Base-by-base conservation (phyloP, 1,139 yeast genomes). In the Lodderomyces theae region DNA sequence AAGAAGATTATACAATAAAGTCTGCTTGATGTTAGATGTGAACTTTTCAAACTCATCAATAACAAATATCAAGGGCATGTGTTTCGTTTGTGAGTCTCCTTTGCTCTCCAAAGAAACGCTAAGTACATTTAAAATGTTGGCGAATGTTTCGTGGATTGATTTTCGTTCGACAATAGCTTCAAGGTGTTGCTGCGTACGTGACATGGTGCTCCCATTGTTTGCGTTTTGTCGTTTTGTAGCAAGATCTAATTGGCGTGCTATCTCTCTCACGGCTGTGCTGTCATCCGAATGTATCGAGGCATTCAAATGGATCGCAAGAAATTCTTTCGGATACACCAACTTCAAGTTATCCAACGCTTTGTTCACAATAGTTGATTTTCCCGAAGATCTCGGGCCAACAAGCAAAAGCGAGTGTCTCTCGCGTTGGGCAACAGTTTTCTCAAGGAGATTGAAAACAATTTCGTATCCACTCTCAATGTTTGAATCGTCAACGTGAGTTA, bases 1-100 rank as follows among this genome's bases (percentile, higher is more conserved):
- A 56, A 94, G 84, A 35, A 94, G 64, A 52, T 89, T 92, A 60
- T 92, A 94, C 7, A 94, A 64, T 35, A 92, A 66, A 0, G 95
- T 85, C 58, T 92, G 98, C 44, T 87, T 80, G 34, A 77, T 72
- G 37, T 78, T 82, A 7, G 76, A 72, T 0, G 92, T 82, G 62
- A 85, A 92, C 38, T 75, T 69, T 47, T 92, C 97, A 44, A 92
- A 77, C 52, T 89, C 96, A 48, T 92, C 97, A 45, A 92, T 77
- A 3, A 88, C 64, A 51, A 92, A 84, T 0, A 94, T 64, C 5
- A 92, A 75, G 0, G 96, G 78, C 26, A 82, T 69, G 41, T 5
- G 48, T 41, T 42, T 29, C n/a, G 5, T n/a, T 22, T 15, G 19
- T 12, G 16, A 17, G 13, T 29, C 29, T 8, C 13, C 17, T 12